A percentile compares a stretch with the other conserved stretches of the same genome.
phyloP scores from a whole-genome alignment of 1,139 yeast genomes.

The Suhomyces bribrorum region DNA sequence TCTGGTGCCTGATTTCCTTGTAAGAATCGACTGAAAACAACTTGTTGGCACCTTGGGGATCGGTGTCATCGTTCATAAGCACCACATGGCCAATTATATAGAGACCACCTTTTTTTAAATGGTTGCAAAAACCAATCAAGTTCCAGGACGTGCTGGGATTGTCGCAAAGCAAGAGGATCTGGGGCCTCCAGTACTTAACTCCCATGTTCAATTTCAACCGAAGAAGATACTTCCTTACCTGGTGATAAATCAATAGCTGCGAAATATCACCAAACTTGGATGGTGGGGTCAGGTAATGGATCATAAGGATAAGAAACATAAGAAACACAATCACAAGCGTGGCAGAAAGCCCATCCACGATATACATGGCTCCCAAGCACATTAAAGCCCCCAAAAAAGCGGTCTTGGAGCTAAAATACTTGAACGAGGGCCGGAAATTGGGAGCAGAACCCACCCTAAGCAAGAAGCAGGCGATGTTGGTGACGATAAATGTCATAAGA shows the following conservation, averaged over 20 bases:
- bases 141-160: conserved; percentile 92
- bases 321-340: conserved; percentile 69
- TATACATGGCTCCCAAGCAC: conserved; percentile 83
- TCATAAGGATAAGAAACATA: conserved; percentile 64
- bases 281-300: conserved; percentile 91
- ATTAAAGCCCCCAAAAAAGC: conserved; percentile 74
- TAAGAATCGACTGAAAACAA: conserved; percentile 40
- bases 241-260: conserved; percentile 90
- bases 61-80: conserved; percentile 51
- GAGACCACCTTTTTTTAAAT: conserved; percentile 90
- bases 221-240: conserved; percentile 84
- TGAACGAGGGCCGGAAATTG: conserved; percentile 92
- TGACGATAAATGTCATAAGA: conserved; percentile 90
- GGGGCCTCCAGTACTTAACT: conserved; percentile 98
- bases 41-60: conserved; percentile 15
- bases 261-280: conserved; percentile 98
- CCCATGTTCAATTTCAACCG: conserved; percentile 81
- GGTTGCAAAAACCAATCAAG: conserved; percentile 89
- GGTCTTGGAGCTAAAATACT: conserved; percentile 77
- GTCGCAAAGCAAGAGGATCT: conserved; percentile 80
- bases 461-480: conserved; percentile 88
- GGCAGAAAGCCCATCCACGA: conserved; percentile 91
- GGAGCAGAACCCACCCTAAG: conserved; percentile 92
- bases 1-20: conserved; percentile 69
- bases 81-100: conserved; percentile 91